These are phyloP conservation scores for Naganishia vaughanmartiniae DNA, from an alignment of 768 basidiomycete species.

Conservation along the genomic window DNA sequence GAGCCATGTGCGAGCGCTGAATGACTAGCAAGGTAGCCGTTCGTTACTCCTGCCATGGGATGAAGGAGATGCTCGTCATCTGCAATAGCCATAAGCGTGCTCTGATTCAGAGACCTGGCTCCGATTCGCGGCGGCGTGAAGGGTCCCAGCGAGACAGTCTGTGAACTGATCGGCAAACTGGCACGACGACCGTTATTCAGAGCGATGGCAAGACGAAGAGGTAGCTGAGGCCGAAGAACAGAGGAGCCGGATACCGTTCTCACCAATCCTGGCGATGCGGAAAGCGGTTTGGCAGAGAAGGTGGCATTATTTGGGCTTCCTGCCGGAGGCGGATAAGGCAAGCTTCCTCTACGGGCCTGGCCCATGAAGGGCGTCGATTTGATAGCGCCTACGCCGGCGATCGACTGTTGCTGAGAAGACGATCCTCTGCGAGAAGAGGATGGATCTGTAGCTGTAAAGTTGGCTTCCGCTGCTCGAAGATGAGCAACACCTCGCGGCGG, in stretches of 20 bases:
- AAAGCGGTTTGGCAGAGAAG: not conserved
- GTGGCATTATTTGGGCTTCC: conserved; percentile 6
- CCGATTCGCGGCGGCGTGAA: conserved; percentile 48
- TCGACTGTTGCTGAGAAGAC: not conserved
- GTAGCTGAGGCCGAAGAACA: conserved; percentile 32
- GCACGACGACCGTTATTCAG: conserved; percentile 45
- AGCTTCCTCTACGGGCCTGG: conserved; percentile 42
- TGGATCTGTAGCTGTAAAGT: not conserved
- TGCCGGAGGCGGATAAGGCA: conserved; percentile 48
- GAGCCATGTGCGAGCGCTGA: not conserved
- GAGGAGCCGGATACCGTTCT: conserved; percentile 1
- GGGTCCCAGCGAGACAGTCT: conserved; percentile 40
- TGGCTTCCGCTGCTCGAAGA: not conserved
- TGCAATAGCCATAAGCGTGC: conserved; percentile 40
- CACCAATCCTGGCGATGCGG: not conserved
- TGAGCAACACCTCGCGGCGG: not conserved
- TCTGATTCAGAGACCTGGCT: conserved; percentile 24
- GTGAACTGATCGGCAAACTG: conserved; percentile 29
- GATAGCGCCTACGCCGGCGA: not conserved
- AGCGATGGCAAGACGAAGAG: conserved; percentile 43
- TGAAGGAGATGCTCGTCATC: conserved; percentile 37
- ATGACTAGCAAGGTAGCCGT: not conserved
- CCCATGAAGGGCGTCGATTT: not conserved
- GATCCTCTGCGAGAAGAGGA: not conserved
- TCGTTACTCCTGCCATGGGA: not conserved